A percentile compares a stretch with the other conserved stretches of the same genome.
phyloP scores from a whole-genome alignment of 2,329 filamentous ascomycete genomes.

The Colletotrichum sp. region DNA sequence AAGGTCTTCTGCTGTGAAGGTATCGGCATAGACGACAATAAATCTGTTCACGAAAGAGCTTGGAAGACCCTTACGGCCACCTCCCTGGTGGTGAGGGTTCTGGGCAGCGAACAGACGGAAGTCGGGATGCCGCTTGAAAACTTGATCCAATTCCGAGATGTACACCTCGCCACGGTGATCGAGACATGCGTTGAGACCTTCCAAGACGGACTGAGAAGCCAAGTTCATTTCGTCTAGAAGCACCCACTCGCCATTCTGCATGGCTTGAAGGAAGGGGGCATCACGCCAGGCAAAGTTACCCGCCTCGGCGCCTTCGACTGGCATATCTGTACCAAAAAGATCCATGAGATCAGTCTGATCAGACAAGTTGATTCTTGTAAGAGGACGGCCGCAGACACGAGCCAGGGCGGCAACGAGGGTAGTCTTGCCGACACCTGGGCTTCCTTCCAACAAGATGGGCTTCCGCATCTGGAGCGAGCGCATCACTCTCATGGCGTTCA shows the following conservation, averaged over 20 bases:
- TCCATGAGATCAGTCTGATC: slow-evolving; percentile 99
- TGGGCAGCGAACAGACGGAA: slow-evolving; percentile 98
- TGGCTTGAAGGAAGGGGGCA: slow-evolving; percentile 91
- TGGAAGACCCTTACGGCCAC: slow-evolving; percentile 91
- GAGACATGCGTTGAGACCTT: slow-evolving; percentile 94
- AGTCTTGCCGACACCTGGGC: slow-evolving; percentile 97
- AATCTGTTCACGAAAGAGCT: slow-evolving; percentile 98
- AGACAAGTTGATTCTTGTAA: slow-evolving; percentile 95
- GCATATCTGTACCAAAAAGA: slow-evolving; percentile 94
- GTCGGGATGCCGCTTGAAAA: slow-evolving; percentile 85
- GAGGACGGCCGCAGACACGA: slow-evolving; percentile 74
- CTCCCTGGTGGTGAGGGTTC: slow-evolving; percentile 96
- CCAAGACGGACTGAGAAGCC: slow-evolving; percentile 93
- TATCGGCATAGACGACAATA: slow-evolving; percentile 95
- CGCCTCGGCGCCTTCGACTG: slow-evolving; percentile 87
- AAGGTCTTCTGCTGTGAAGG: slow-evolving; percentile 82
- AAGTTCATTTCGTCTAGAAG: slow-evolving; percentile 98
- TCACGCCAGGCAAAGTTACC: slow-evolving; percentile 96
- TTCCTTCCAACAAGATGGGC: slow-evolving; percentile 93
- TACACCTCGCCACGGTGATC: slow-evolving; percentile 97
- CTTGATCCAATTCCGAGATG: slow-evolving; percentile 91
- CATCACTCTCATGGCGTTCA: slow-evolving; percentile 89
- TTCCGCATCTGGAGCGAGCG: slow-evolving; percentile 88
- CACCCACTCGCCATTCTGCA: slow-evolving; percentile 97
- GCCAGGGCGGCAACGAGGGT: slow-evolving; percentile 88